Base-by-base conservation (phyloP, 805 yeast genomes). In the Blastobotrys peoriensis region DNA sequence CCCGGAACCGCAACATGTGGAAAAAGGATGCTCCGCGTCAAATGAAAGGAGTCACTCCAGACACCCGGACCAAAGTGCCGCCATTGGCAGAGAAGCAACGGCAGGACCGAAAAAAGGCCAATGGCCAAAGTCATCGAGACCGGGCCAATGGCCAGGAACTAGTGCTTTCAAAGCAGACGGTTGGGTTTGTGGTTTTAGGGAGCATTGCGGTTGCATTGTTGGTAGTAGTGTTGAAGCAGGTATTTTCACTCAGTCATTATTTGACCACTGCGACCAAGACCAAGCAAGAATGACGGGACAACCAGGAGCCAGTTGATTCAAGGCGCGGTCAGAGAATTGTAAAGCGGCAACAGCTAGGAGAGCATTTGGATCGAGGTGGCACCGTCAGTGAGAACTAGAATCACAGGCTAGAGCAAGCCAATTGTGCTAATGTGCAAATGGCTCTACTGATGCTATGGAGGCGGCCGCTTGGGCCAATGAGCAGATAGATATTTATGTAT, bases 1-100 rank as follows among this genome's bases (percentile, higher is more conserved):
- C 62, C n/a, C 45, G 52, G 42, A 56, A 63, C 16, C 33, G 55
- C 2, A 37, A 19, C 17, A n/a, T 37, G 15, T 60, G 61, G 61
- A 41, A 49, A 33, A 41, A 49, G 40, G 44, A 43, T 34, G 33
- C 51, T 47, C 43, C 54, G 25, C 33, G 48, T 19, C 49, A 45
- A 18, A 45, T 48, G n/a, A 33, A 18, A 22, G 30, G 50, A 8
- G 52, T 48, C 9, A 41, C 54, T 4, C 54, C 59, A 18, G 57
- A 53, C 46, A 42, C 54, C 42, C 49, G 18, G 16, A 18, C 27
- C 10, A 21, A 19, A 16, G 18, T 41, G n/a, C 44, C 44, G 5
- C 35, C 44, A 2, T 19, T 21, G 22, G 44, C 44, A 3, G 39
- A 41, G 36, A 35, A 35, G 23, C 21, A 22, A 16, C 9, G 20